Conservation (phyloP, 2,329 filamentous ascomycete species). For the Arthroderma sp. region DNA sequence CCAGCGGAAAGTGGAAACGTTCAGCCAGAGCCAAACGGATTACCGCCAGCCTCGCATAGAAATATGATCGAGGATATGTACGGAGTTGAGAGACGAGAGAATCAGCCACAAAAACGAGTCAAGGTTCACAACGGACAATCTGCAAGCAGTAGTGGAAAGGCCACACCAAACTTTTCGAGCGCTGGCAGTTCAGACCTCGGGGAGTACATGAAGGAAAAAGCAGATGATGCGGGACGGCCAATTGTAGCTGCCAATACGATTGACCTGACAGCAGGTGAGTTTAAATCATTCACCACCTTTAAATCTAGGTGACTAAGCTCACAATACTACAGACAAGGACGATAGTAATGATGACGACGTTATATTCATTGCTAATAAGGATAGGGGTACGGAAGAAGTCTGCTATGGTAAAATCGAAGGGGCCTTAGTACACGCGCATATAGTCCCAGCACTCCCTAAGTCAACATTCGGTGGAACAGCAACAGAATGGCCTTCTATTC, state of each 20-base stretch:
- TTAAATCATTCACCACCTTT: neutral
- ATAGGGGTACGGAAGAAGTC: conserved; percentile 57
- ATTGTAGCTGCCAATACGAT: conserved; percentile 40
- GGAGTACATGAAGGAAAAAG: conserved; percentile 53
- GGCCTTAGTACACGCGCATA: conserved; percentile 53
- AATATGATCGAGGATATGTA: conserved; percentile 61
- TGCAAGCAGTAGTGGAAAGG: conserved; percentile 28
- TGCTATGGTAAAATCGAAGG: conserved; percentile 69
- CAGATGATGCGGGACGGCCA: conserved; percentile 24
- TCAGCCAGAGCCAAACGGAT: conserved; percentile 13
- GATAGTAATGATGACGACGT: conserved; percentile 30
- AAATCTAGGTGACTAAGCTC: neutral
- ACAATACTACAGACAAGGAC: conserved; percentile 24
- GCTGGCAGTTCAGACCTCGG: conserved; percentile 48
- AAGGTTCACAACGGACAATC: conserved; percentile 38
- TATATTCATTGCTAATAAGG: conserved; percentile 40
- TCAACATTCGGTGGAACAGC: conserved; percentile 45
- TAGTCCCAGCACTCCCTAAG: conserved; percentile 47
- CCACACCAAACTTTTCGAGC: conserved; percentile 25
- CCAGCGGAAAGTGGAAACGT: conserved; percentile 14
- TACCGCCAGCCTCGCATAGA: conserved; percentile 18
- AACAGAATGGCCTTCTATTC: conserved; percentile 59
- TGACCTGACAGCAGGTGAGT: conserved; percentile 32
- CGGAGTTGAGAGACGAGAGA: conserved; percentile 56
- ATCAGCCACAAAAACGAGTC: conserved; percentile 52